Evolutionary conservation across 768 basidiomycete species (phyloP).

Genomic region (Sarcomyxa edulis): DNA sequence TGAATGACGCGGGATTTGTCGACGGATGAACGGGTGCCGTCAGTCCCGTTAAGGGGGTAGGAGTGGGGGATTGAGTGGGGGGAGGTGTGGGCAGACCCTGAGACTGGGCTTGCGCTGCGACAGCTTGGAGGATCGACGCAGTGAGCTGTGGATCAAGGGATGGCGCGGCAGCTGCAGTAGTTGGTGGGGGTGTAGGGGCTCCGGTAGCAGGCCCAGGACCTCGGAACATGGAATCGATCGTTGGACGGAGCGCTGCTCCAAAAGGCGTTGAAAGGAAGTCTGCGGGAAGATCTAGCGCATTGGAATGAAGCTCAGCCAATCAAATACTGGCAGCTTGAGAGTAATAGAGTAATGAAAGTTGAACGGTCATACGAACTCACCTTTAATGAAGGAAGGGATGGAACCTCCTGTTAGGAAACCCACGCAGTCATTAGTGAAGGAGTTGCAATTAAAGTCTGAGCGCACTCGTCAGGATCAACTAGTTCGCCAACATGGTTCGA

Average conservation of each 20-base stretch:
- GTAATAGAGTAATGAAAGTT: neutral
- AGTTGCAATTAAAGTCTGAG: slow-evolving; percentile 93
- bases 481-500: too few relatives aligned
- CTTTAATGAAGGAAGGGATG: slow-evolving; percentile 80
- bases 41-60: slow-evolving; percentile 41
- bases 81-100: slow-evolving; percentile 16
- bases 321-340: too few relatives aligned
- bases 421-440: slow-evolving; percentile 84
- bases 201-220: slow-evolving; percentile 45
- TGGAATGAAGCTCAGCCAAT: neutral
- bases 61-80: slow-evolving; percentile 13
- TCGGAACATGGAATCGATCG: slow-evolving; percentile 86
- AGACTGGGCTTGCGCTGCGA: slow-evolving; percentile 49
- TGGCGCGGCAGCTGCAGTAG: slow-evolving; percentile 22
- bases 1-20: slow-evolving; percentile 46
- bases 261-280: slow-evolving; percentile 90
- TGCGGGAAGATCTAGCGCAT: slow-evolving; percentile 74
- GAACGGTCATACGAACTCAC: slow-evolving; percentile 31
- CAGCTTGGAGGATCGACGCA: slow-evolving; percentile 49
- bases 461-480: neutral
- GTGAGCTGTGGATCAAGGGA: slow-evolving; percentile 45
- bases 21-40: slow-evolving; percentile 60
- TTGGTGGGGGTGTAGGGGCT: slow-evolving; percentile 19
- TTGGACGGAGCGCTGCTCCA: slow-evolving; percentile 79
- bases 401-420: slow-evolving; percentile 82